These are phyloP conservation scores for Aeschynomene evenia DNA, from an alignment of 306 rosid species.

Conservation along the genomic window DNA sequence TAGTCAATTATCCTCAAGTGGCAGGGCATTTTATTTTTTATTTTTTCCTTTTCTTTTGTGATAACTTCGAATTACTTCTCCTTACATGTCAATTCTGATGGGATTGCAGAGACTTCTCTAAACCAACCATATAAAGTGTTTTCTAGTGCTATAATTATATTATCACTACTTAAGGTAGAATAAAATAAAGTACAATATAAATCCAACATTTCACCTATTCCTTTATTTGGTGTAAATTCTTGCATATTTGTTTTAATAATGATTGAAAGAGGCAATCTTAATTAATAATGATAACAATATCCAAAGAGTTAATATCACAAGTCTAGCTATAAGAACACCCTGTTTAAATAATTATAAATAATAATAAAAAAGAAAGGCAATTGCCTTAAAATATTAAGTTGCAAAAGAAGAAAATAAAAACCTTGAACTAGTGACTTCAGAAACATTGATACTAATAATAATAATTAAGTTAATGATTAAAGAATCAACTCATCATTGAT, in stretches of 20 bases:
- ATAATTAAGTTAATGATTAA: no score
- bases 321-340: neutral
- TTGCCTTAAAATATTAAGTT: neutral
- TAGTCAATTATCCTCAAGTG: constrained; percentile 39
- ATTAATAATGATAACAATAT: no score
- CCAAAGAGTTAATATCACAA: neutral
- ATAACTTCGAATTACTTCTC: constrained; percentile 31
- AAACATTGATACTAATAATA: neutral
- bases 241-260: neutral
- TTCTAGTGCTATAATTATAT: constrained; percentile 1
- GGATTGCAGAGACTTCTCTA: neutral
- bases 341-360: no score
- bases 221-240: neutral
- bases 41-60: neutral
- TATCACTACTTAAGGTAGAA: constrained; percentile 17
- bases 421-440: neutral
- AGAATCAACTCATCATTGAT: neutral
- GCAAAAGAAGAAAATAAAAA: neutral
- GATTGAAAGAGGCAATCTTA: neutral
- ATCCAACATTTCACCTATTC: constrained; percentile 11
- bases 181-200: constrained; percentile 17
- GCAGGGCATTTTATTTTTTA: constrained; percentile 25
- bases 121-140: constrained; percentile 16
- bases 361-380: no score
- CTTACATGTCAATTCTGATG: neutral